These are phyloP conservation scores for Magnaporthiopsis poae DNA, from an alignment of 2,329 filamentous ascomycete species.

Conservation along the genomic window DNA sequence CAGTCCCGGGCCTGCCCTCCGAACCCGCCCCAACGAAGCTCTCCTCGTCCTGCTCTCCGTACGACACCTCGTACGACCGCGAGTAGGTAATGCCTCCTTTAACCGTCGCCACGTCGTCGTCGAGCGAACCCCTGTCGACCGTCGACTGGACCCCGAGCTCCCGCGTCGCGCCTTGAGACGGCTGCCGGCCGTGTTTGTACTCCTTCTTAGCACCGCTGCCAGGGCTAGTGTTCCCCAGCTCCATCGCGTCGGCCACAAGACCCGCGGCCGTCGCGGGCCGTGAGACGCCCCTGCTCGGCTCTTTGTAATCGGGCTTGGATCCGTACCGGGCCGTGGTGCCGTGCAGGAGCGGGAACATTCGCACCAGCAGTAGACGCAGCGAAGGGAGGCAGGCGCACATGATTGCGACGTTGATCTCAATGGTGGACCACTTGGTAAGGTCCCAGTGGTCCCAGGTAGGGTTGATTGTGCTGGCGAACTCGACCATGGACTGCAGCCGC, in stretches of 20 bases:
- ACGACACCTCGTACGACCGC: slow-evolving; percentile 13
- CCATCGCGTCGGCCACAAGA: neutral
- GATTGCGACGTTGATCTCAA: slow-evolving; percentile 26
- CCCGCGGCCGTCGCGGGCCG: neutral
- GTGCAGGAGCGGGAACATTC: slow-evolving; percentile 18
- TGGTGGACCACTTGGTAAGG: slow-evolving; percentile 23
- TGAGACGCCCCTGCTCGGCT: neutral
- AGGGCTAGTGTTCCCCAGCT: neutral
- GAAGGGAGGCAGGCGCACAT: slow-evolving; percentile 26
- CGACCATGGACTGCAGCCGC: slow-evolving; percentile 22
- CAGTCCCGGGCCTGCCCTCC: neutral
- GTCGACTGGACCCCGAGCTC: neutral
- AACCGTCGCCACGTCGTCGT: slow-evolving; percentile 7
- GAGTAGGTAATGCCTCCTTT: slow-evolving; percentile 12
- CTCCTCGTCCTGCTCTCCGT: slow-evolving; percentile 12
- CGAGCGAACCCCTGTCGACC: neutral
- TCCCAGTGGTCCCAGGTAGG: slow-evolving; percentile 22
- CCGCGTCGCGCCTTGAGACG: neutral
- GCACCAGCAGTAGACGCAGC: slow-evolving; percentile 20
- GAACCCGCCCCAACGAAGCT: slow-evolving; percentile 11
- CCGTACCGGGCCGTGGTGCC: slow-evolving; percentile 9
- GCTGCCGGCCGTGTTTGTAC: neutral
- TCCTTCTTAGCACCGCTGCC: neutral
- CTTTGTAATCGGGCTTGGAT: neutral
- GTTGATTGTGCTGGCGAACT: slow-evolving; percentile 21